A percentile compares a stretch with the other conserved stretches of the same genome.
These are phyloP conservation scores for Hypoxylon sp. DNA, from an alignment of 2,329 filamentous ascomycete species.

Conservation along the genomic window DNA sequence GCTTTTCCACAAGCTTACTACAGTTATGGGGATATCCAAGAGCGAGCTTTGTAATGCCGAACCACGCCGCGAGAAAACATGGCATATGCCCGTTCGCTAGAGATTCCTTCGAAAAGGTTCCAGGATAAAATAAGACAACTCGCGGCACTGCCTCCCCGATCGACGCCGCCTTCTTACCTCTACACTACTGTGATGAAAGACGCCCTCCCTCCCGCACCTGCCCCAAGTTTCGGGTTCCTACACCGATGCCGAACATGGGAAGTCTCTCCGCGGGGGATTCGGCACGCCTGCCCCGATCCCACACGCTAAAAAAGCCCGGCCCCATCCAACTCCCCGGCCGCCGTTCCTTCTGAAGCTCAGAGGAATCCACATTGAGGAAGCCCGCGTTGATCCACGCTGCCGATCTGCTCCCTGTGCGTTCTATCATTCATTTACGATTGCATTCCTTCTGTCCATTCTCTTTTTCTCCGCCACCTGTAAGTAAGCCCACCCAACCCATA, in stretches of 20 bases:
- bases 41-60: not conserved
- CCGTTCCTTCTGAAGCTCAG: not conserved
- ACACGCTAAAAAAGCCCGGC: conserved; percentile 2
- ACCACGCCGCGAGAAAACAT: not conserved
- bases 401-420: not conserved
- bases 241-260: conserved; percentile 24
- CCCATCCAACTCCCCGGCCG: conserved; percentile 11
- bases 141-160: conserved; percentile 4
- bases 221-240: conserved; percentile 1
- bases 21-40: not conserved
- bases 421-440: not conserved
- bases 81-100: conserved; percentile 12
- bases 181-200: not conserved
- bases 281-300: not conserved
- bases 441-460: not conserved
- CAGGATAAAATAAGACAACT: conserved; percentile 6
- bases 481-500: not conserved
- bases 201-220: not conserved
- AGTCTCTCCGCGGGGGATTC: not conserved
- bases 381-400: not conserved
- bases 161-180: conserved; percentile 3
- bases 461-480: not conserved
- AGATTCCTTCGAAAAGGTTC: not conserved
- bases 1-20: conserved; percentile 1
- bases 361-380: not conserved